Evolutionary conservation across 2,329 filamentous ascomycete genomes (phyloP), one percentile per base, ranked within the genome.

Genomic region (Neonectria punicea): DNA sequence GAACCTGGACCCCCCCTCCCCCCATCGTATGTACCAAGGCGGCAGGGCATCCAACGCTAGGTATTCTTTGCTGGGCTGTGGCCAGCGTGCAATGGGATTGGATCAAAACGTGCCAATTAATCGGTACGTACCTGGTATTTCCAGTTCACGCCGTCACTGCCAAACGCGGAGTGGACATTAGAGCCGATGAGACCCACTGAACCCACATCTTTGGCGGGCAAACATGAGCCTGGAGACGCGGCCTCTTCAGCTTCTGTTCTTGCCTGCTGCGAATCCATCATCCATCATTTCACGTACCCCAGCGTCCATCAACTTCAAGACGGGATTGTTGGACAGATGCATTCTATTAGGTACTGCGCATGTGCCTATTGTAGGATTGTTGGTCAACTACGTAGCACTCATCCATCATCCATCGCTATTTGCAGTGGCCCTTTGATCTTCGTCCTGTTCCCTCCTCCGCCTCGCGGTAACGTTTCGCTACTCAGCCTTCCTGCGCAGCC

Each of bases 201-300:
- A 43, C 39, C 69, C 69, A 61, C 64, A 16, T 60, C 65, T 63
- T 51, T 28, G 18, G 58, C 30, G 25, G 50, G 56, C 56, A 63
- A 51, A 66, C 63, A 57, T 39, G 44, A 55, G 47, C 47, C 49
- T 59, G 66, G 59, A 70, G 55, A 71, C 70, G 70, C 70, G 70
- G 69, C 70, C 70, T 73, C 65, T 58, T 55, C 53, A 8, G 18
- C 20, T 20, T 30, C 47, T 46, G 22, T 22, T 22, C 22, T 22
- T 22, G 22, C 22, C 22, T 22, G 22, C 3, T 22, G 22, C 22
- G 22, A 22, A 22, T 22, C 22, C 22, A 22, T 22, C 22, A 22
- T 22, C 22, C 22, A 22, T 4, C 22, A 55, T 61, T 61, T 66
- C 67, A 61, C 70, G 72, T 70, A 64, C 61, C 54, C 53, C 57